Base-by-base conservation (phyloP, 2,329 filamentous ascomycete genomes). In the Macrophomina pseudophaseolina region DNA sequence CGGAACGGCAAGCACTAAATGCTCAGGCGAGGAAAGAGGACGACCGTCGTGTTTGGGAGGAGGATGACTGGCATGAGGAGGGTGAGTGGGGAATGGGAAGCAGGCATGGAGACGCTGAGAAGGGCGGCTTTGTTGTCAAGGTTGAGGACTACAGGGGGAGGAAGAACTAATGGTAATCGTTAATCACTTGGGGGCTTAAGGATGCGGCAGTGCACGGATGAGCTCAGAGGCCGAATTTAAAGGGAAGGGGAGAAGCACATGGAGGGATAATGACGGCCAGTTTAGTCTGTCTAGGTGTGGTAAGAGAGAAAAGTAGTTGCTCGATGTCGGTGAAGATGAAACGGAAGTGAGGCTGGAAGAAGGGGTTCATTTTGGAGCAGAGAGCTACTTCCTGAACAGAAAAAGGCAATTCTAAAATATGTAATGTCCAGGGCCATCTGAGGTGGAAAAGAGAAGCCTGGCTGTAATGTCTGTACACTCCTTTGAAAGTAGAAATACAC, bases 401-500 rank as follows among this genome's bases (percentile, higher is more conserved):
- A 7, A 4, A 46, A 46, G 16, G 23, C 23, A 23, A 23, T 23
- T 23, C 16, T 23, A 33, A 33, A 60, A 60, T 60, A 48, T 35
- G 12, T 46, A 40, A 60, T 23, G 56, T 60, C 56, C 30, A 18
- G 28, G 42, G 14, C 42, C 30, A 18, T 33, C 28, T 46, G 12
- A 18, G 4, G 49, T 14, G 9, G 7, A n/a, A 33, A 30, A 16
- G 28, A 48, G 38, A 23, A 12, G 40, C 40, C 56, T 60, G 56
- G 56, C n/a, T 18, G 8, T 60, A 60, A 60, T 60, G 56, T 60
- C 40, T 44, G 46, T 7, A 60, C 56, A 16, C 4, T 60, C 56
- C 28, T 44, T 60, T 32, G 16, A 46, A 60, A 46, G 40, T 35
- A 18, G 48, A 60, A 32, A 42, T 44, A 16, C 14, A 40, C 44